phyloP scores from a whole-genome alignment of 805 yeast genomes.

The Candida verbasci region DNA sequence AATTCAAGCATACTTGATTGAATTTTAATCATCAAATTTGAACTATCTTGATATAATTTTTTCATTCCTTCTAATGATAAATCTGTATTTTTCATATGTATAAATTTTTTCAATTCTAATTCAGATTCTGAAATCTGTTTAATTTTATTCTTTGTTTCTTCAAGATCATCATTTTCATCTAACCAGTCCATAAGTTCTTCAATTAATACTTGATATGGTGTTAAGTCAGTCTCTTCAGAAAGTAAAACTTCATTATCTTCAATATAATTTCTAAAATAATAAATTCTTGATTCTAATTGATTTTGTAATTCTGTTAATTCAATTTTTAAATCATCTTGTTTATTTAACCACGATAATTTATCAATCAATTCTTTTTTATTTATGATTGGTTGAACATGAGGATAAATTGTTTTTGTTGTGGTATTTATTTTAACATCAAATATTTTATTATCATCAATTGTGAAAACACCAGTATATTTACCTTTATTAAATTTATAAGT shows the following conservation, averaged over 20 bases:
- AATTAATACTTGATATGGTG: slow-evolving; percentile 24
- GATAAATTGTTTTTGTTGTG: slow-evolving; percentile 25
- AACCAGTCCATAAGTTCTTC: slow-evolving; percentile 67
- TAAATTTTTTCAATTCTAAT: slow-evolving; percentile 24
- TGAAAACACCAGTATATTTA: slow-evolving; percentile 19
- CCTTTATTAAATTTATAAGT: slow-evolving; percentile 22
- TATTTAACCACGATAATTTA: slow-evolving; percentile 50
- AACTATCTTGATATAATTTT: slow-evolving; percentile 40
- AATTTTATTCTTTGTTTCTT: slow-evolving; percentile 23
- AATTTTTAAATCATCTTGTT: slow-evolving; percentile 51
- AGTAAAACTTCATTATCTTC: slow-evolving; percentile 47
- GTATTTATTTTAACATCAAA: slow-evolving; percentile 24
- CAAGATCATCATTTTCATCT: slow-evolving; percentile 49
- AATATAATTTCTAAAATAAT: slow-evolving; percentile 58
- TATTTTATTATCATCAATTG: slow-evolving; percentile 45
- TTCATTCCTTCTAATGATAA: slow-evolving; percentile 44
- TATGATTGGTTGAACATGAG: slow-evolving; percentile 29
- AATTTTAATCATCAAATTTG: slow-evolving; percentile 34
- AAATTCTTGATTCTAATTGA: slow-evolving; percentile 67
- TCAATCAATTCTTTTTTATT: slow-evolving; percentile 39
- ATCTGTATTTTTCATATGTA: slow-evolving; percentile 43
- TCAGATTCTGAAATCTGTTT: slow-evolving; percentile 16
- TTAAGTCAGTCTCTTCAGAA: slow-evolving; percentile 33
- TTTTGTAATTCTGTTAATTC: slow-evolving; percentile 59
- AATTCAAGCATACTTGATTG: slow-evolving; percentile 42